Evolutionary conservation across 2,329 filamentous ascomycete species (phyloP).

Genomic region (Colletotrichum sp.): DNA sequence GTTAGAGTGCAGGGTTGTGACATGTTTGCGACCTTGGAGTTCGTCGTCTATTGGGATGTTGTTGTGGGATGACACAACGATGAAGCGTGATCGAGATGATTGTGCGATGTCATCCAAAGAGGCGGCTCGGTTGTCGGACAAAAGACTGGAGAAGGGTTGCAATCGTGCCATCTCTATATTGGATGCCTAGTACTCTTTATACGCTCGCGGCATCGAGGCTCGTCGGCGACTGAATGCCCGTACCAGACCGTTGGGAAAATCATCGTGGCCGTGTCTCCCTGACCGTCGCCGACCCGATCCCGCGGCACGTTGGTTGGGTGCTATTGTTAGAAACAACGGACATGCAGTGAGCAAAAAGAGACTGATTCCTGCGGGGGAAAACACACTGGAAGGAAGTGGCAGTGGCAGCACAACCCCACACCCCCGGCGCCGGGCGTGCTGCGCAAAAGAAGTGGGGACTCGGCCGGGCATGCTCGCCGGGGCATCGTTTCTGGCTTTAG

Average conservation of each 20-base stretch:
- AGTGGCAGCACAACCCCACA: neutral
- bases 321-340: slow-evolving; percentile 4
- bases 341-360: neutral
- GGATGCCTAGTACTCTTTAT: neutral
- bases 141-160: neutral
- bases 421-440: neutral
- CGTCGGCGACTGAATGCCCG: neutral
- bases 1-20: slow-evolving; percentile 21
- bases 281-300: neutral
- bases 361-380: neutral
- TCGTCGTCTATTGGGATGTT: neutral
- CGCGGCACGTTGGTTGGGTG: neutral
- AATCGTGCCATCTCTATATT: neutral
- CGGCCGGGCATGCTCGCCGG: neutral
- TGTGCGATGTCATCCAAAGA: neutral
- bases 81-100: neutral
- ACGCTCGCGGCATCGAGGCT: neutral
- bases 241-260: neutral
- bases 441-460: neutral
- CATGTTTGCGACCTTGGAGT: neutral
- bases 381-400: slow-evolving; percentile 1
- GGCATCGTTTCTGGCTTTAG: neutral
- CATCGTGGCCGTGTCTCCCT: neutral
- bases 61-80: neutral
- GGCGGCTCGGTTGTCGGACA: neutral